Base-by-base conservation (phyloP, 345 rosid species). In the Populus ilicifolia region DNA sequence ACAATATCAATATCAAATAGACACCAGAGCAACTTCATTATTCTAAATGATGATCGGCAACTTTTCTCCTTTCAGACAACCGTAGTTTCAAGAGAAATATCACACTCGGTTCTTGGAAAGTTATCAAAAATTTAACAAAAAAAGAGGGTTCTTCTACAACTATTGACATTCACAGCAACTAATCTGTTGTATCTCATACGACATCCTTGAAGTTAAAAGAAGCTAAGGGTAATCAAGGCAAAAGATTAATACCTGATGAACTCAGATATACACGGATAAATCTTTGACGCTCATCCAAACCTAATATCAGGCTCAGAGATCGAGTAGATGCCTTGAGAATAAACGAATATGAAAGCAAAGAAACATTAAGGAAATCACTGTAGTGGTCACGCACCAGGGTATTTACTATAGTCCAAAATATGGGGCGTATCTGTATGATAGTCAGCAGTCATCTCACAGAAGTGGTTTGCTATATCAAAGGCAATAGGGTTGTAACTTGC, bases 281-380 rank as follows among this genome's bases (percentile, higher is more conserved):
- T 52, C 87, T 78, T 77, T 25, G 74, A 39, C 96, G 94, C 82
- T 93, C 98, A 84, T 84, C 97, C 89, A 88, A 77, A 73, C 85
- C 99, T 93, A 79, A 41, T 68, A 67, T 27, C 23, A 30, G 63
- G 61, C 8, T 70, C 73, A 39, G 23, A 79, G 29, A 75, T 69
- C 63, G 73, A 66, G 68, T 70, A 46, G 33, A 4, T 50, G 29
- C 29, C 38, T 46, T 16, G 59, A 29, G 52, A 9, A 35, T 52
- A 46, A 33, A 36, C 64, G 46, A 71, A n/a, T 39, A 54, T 14
- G 18, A 69, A 76, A 39, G 30, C 35, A 69, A 59, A 17, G 21
- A 67, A 52, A 43, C 67, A 33, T 41, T 21, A 70, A 65, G 44
- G 35, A 23, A 8, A 48, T 48, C 4, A 46, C 10, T 30, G 50